A percentile compares a stretch with the other conserved stretches of the same genome.
phyloP scores from a whole-genome alignment of 352 stramenopile species.

The Salisapilia sapeloensis region DNA sequence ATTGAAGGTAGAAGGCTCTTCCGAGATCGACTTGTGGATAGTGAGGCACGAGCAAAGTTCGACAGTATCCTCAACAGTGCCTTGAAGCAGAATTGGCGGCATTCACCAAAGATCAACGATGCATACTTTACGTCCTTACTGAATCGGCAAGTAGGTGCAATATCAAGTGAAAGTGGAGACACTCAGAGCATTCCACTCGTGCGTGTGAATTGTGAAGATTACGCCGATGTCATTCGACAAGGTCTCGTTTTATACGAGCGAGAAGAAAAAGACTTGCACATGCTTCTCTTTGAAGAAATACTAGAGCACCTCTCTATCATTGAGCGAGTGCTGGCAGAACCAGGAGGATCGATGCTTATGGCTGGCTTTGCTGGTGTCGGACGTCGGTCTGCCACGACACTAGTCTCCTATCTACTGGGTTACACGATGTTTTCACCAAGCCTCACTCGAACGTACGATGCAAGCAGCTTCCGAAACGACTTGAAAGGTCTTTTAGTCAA shows the following conservation, averaged over 20 bases:
- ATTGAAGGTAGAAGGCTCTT: slow-evolving; percentile 85
- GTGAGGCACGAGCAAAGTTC: slow-evolving; percentile 60
- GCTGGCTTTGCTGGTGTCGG: slow-evolving; percentile 82
- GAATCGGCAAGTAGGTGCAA: slow-evolving; percentile 15
- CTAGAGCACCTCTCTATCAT: slow-evolving; percentile 83
- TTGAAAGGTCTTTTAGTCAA: slow-evolving; percentile 83
- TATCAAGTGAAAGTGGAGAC: too few species aligned
- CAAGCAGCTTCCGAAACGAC: slow-evolving; percentile 65
- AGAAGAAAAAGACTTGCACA: slow-evolving; percentile 87
- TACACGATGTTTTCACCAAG: slow-evolving; percentile 75
- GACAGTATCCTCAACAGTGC: slow-evolving; percentile 69
- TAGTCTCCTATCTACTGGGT: slow-evolving; percentile 83
- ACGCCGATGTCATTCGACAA: slow-evolving; percentile 67
- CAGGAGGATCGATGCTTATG: slow-evolving; percentile 78
- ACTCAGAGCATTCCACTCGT: slow-evolving; percentile 11
- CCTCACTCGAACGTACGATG: slow-evolving; percentile 57
- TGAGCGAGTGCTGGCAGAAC: slow-evolving; percentile 78
- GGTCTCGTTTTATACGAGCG: slow-evolving; percentile 90
- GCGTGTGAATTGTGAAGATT: slow-evolving; percentile 66
- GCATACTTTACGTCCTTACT: slow-evolving; percentile 79
- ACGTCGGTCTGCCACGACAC: slow-evolving; percentile 57
- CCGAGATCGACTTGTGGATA: slow-evolving; percentile 79
- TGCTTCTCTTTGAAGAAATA: slow-evolving; percentile 88
- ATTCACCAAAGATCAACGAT: slow-evolving; percentile 54
- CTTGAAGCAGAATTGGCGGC: slow-evolving; percentile 78